Base-by-base conservation (phyloP, 1,284 basidiomycete species). In the Cryptococcus sp. region DNA sequence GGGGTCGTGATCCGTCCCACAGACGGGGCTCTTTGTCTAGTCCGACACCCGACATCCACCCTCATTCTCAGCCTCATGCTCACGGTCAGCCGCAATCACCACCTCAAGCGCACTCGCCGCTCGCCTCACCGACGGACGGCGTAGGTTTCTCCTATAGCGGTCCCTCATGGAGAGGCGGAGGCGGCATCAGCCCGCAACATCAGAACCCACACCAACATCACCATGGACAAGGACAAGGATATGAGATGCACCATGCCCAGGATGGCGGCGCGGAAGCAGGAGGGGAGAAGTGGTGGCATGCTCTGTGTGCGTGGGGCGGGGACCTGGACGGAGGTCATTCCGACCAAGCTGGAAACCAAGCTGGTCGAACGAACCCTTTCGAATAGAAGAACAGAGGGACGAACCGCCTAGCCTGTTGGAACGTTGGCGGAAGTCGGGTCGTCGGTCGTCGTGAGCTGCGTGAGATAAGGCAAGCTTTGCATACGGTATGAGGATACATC, bases 261-360 rank as follows among this genome's bases (percentile, higher is more conserved):
- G 51, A 59, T 19, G 55, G 57, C 3, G 61, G 55, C 17, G 51
- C 47, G 16, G 55, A 52, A 16, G 11, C 45, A n/a, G 40, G 54
- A 15, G 60, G 60, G n/a, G 75, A 76, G 38, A 66, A 64, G 50
- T 76, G 75, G 75, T 76, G 75, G 75, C 69, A 75, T 57, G 67
- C 73, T 39, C 55, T 76, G 8, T 76, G 75, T 48, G 69, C 73
- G 5, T 76, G 75, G 75, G 75, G 75, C 5, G 49, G 62, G 16
- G 75, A 76, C 46, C 58, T 76, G 39, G 74, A 76, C 52, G 72
- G 71, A 41, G 73, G 73, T 3, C 67, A 70, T 30, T 57, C 55
- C 6, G 61, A 62, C 19, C 52, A 59, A 15, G 55, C 27, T 8
- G 60, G 62, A n/a, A 61, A 62, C 30, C 70, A 75, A 61, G 69